Conservation (phyloP, 2,329 filamentous ascomycete species). For the Penicillium sp. region DNA sequence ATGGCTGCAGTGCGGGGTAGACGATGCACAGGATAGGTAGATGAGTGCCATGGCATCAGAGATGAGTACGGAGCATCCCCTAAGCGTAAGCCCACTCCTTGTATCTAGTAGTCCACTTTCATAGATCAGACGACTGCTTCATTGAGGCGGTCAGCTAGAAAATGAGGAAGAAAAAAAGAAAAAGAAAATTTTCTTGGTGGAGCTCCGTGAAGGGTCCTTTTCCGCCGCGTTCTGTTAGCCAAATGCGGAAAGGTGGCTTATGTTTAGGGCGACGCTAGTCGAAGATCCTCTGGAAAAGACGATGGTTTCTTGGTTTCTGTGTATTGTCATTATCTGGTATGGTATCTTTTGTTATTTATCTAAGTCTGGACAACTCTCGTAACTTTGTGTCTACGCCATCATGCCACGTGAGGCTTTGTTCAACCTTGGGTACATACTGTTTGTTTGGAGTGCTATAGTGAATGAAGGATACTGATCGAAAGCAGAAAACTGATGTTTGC, state of each 20-base stretch:
- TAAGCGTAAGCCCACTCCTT: not conserved
- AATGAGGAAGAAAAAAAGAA: constrained; percentile 3
- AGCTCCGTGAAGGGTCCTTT: constrained; percentile 16
- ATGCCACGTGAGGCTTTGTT: constrained; percentile 2
- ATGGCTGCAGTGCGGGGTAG: constrained; percentile 30
- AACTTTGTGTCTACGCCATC: constrained; percentile 5
- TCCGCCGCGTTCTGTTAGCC: constrained; percentile 22
- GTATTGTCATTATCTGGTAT: not conserved
- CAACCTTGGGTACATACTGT: not conserved
- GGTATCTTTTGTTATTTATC: constrained; percentile 7
- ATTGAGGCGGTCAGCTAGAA: constrained; percentile 1
- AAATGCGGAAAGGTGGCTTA: constrained; percentile 18
- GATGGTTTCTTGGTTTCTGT: not conserved
- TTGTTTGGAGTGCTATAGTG: not conserved
- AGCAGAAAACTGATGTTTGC: not conserved
- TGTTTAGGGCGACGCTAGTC: constrained; percentile 8
- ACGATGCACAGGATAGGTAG: not conserved
- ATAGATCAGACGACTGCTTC: constrained; percentile 8
- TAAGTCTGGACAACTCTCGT: not conserved
- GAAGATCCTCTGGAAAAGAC: constrained; percentile 14
- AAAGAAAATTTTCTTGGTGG: constrained; percentile 18
- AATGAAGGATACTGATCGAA: not conserved
- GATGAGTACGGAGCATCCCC: not conserved
- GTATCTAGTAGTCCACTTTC: not conserved
- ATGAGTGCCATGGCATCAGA: not conserved